Conservation (phyloP, 2,329 filamentous ascomycete genomes). For the Apiospora malaysiana region DNA sequence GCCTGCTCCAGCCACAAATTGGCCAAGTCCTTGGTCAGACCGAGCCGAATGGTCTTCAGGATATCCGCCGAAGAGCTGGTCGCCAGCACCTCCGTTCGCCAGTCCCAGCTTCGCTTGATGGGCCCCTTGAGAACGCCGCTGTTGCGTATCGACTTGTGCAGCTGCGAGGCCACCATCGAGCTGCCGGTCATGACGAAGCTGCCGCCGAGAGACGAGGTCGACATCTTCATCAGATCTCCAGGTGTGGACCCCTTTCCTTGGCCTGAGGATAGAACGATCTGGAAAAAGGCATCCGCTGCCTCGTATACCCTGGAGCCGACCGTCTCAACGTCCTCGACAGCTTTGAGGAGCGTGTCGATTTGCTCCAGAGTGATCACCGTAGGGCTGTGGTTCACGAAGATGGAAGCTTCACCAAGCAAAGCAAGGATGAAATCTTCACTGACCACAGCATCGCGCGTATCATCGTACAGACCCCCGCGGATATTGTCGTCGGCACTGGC, state of each 20-base stretch:
- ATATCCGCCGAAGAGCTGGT: slow-evolving; percentile 71
- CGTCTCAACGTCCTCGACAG: slow-evolving; percentile 71
- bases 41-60: slow-evolving; percentile 73
- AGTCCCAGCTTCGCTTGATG: slow-evolving; percentile 72
- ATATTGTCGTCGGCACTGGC: slow-evolving; percentile 89
- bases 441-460: slow-evolving; percentile 79
- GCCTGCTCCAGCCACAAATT: slow-evolving; percentile 72
- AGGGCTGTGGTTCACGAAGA: slow-evolving; percentile 69
- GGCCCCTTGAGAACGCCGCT: slow-evolving; percentile 45
- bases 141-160: slow-evolving; percentile 60
- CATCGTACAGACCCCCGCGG: slow-evolving; percentile 87
- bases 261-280: slow-evolving; percentile 74
- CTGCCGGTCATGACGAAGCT: slow-evolving; percentile 76
- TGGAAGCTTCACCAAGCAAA: slow-evolving; percentile 81
- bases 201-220: slow-evolving; percentile 51
- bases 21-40: slow-evolving; percentile 76
- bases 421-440: slow-evolving; percentile 86
- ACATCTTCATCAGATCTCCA: slow-evolving; percentile 67
- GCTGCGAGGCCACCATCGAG: slow-evolving; percentile 69
- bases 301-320: slow-evolving; percentile 74
- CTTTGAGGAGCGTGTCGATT: slow-evolving; percentile 69
- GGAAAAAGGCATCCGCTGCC: slow-evolving; percentile 79
- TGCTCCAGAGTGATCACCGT: slow-evolving; percentile 70
- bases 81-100: slow-evolving; percentile 63
- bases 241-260: slow-evolving; percentile 70